These are phyloP conservation scores for Paratinospora sagittata DNA, from an alignment of 164 flowering plant genomes.

Conservation along the genomic window DNA sequence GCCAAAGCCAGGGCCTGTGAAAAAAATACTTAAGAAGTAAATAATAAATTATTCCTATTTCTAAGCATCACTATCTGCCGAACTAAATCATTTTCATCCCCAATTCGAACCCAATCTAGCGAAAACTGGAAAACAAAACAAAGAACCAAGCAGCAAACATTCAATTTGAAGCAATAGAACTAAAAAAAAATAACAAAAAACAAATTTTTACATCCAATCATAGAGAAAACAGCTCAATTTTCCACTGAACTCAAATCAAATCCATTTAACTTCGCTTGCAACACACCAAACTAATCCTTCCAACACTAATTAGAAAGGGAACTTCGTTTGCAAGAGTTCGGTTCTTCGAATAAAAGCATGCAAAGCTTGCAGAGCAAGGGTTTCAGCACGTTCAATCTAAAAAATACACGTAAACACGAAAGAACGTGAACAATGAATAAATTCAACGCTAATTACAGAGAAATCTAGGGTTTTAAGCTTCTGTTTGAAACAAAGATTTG, in stretches of 20 bases:
- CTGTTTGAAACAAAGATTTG: not conserved
- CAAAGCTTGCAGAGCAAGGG: slow-evolving; percentile 10
- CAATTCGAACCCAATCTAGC: slow-evolving; percentile 3
- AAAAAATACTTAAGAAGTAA: not conserved
- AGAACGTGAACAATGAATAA: not conserved
- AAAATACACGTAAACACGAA: not conserved
- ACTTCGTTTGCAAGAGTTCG: not conserved
- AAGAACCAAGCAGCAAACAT: not conserved
- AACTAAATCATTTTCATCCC: slow-evolving; percentile 9
- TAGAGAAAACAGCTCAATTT: not conserved
- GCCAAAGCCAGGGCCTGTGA: not conserved
- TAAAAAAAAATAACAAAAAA: not conserved
- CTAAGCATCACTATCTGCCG: not conserved
- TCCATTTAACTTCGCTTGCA: not conserved
- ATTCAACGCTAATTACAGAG: not conserved
- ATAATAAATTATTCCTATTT: not conserved
- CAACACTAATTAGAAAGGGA: not conserved
- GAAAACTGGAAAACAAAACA: not conserved
- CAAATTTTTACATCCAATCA: not conserved
- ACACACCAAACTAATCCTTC: not conserved
- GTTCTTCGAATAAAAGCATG: not conserved
- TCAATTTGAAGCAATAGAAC: not conserved
- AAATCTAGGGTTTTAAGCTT: slow-evolving; percentile 7
- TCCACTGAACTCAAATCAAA: not conserved
- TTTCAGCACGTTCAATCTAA: slow-evolving; percentile 7